Base-by-base conservation (phyloP, 2,329 filamentous ascomycete species). In the Fusarium guadeloupense region DNA sequence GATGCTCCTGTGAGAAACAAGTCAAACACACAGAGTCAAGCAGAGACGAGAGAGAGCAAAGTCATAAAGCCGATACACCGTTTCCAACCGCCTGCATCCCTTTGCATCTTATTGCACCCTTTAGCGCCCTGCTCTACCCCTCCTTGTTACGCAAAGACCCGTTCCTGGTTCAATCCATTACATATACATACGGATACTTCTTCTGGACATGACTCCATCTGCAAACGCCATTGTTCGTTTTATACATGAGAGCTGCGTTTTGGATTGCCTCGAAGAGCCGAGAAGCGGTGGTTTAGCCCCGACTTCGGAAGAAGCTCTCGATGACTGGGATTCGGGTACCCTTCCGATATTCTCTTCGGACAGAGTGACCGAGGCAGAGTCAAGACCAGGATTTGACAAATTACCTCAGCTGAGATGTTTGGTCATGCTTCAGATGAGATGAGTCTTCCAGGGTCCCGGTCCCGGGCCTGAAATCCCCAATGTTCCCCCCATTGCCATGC, bases 391-490 rank as follows among this genome's bases (percentile, higher is more conserved):
- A 47, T 58, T 23, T 31, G 17, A n/a, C 38, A 30, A 25, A 41
- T 49, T 61, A 31, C 13, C 28, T 31, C 13, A 30, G 9, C 26
- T 28, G 9, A 28, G 26, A 8, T 28, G 26, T 28, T 28, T 28
- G 26, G 26, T 13, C 26, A 28, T 50, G 30, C 47, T 39, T 38
- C 35, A 19, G 34, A 17, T 30, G 41, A 39, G 45, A 47, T 45
- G 38, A 55, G 21, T 31, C 45, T 64, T 38, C 66, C 58, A 66
- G 62, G 61, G 62, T 53, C 64, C 66, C 66, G 66, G 66, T 46
- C 41, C 66, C 64, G 59, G 66, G 26, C 55, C 39, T 58, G 38
- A 30, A 55, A 40, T 52, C 38, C 47, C 58, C 31, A 38, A 57
- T 26, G 53, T 51, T 40, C 33, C 42, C 47, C 45, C 64, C 64